phyloP scores from a whole-genome alignment of 345 rosid species.

The Eucalyptus victrix region DNA sequence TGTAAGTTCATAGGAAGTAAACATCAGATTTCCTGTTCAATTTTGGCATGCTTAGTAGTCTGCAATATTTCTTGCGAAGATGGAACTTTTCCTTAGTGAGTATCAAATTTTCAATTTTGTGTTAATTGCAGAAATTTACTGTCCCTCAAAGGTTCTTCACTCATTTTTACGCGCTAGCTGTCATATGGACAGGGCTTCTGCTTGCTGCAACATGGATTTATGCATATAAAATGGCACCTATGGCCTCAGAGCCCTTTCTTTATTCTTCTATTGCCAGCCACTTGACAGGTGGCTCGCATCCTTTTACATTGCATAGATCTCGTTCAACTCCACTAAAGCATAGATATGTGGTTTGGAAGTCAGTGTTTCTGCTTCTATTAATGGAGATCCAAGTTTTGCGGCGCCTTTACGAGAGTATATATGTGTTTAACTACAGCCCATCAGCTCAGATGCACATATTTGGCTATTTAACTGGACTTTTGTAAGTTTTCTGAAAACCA shows the following conservation, averaged over 20 bases:
- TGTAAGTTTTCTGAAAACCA: constrained; percentile 33
- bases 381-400: constrained; percentile 63
- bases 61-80: background rate
- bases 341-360: constrained; percentile 28
- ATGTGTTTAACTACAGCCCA: constrained; percentile 51
- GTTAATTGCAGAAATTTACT: constrained; percentile 38
- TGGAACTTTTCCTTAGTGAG: background rate
- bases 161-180: constrained; percentile 59
- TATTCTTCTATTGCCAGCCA: constrained; percentile 22
- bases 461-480: constrained; percentile 42
- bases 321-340: constrained; percentile 16
- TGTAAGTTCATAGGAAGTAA: background rate
- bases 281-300: constrained; percentile 37
- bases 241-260: constrained; percentile 19
- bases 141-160: constrained; percentile 60
- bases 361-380: constrained; percentile 50
- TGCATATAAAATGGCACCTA: constrained; percentile 26
- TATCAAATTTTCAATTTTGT: background rate
- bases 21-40: background rate
- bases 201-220: constrained; percentile 46
- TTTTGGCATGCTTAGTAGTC: background rate
- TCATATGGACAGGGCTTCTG: constrained; percentile 50
- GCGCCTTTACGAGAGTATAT: constrained; percentile 48
- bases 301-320: constrained; percentile 25
- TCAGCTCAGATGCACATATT: constrained; percentile 52